Evolutionary conservation across 148 eudicot species (phyloP), one percentile per base, ranked within the genome.

Genomic region (Camellia sinensis): DNA sequence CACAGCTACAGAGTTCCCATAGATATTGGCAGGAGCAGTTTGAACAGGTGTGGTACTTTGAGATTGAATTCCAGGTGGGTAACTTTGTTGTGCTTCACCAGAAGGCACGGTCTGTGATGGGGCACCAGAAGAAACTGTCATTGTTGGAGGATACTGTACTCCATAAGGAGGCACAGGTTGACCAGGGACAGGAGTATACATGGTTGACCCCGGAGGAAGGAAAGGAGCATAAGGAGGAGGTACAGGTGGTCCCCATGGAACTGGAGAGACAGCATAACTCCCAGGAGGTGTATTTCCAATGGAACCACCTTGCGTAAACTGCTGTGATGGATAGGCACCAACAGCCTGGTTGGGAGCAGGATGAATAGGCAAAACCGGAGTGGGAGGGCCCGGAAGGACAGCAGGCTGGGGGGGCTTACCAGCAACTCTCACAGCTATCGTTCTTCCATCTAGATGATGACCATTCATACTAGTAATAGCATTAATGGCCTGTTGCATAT

Each of bases 361-460:
- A 69, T 89, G 88, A 18, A 89, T 57, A 53, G 91, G 89, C 85
- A 83, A 59, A 3, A 90, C 53, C 1, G 89, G 83, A 77, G 85
- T 82, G 50, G 92, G 89, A 73, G 93, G 93, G 63, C 87, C 90
- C 53, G 90, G 91, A 67, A 95, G 93, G 43, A 85, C 84, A 6
- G 88, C 56, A 5, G 98, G 98, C 79, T 86, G 93, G 37, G 97
- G 95, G 5, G 93, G 93, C 83, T 91, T 94, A 73, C 98, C 97
- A 46, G 98, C 98, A 74, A 94, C 93, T 89, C 98, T 88, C 10
- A 92, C 98, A 71, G 97, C 97, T 76, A 94, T 92, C 17, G 90
- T 76, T 61, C 95, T 85, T 3, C 97, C 97, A 74, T 92, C 98
- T 44, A 94, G 72, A 17, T 74, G 87, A 60, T 90, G 84, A 3